Evolutionary conservation across 2,329 filamentous ascomycete genomes (phyloP), one percentile per base, ranked within the genome.

Genomic region (Ambrosiella beaveri): DNA sequence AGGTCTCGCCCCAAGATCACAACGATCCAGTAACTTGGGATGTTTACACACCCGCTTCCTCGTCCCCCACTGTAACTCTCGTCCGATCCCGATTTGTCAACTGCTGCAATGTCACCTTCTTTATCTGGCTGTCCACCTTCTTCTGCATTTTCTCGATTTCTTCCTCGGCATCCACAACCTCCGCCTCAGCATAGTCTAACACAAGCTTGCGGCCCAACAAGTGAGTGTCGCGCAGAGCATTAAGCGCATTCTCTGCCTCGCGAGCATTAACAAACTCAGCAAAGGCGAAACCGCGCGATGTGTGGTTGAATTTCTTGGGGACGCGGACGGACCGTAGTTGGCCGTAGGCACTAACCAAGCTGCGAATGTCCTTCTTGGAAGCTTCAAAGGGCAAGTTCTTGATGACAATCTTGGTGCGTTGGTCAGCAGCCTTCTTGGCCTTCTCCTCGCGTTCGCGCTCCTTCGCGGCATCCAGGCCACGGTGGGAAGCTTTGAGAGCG

Each of bases 301-400:
- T 82, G 64, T 84, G 82, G 73, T 95, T 88, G 70, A 95, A 91
- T 71, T 96, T 97, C 74, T 95, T 90, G 57, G 93, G 93, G 66
- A 98, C 81, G 62, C 93, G 86, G 61, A 98, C 88, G 57, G 89
- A 91, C 66, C 88, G 85, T 62, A 98, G 80, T 68, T 95, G 85
- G 51, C 93, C 94, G 71, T 96, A 97, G 40, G 88, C 83, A 62
- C 86, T 82, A 68, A 97, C 90, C 47, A 97, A 76, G 57, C 85
- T 76, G 62, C 88, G 81, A 60, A 98, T 78, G 68, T 98, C 93
- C 70, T 94, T 93, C 75, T 95, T 96, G 57, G 83, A 85, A 54
- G 87, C 85, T 73, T 97, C 88, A 74, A 98, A 98, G 17, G 93
- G 91, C 70, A 98, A 74, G 74, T 98, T 98, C 76, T 97, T 98